phyloP scores from a whole-genome alignment of 768 basidiomycete genomes.

The Kwoniella sp. region DNA sequence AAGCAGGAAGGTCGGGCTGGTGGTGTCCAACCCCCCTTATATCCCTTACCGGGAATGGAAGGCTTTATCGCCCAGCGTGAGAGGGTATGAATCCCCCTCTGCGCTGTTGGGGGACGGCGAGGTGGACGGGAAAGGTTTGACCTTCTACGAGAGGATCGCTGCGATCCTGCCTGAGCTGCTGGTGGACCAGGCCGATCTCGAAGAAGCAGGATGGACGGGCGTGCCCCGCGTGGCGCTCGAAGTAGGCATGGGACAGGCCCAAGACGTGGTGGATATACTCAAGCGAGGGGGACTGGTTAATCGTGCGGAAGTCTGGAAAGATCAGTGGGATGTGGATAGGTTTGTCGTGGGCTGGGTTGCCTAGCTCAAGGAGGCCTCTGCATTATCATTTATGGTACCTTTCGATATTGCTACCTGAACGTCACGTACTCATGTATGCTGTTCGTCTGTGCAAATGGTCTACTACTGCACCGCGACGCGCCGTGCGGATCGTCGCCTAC shows the following conservation, averaged over 20 bases:
- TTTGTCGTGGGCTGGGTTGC: slow-evolving; percentile 55
- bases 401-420: too few relatives aligned
- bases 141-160: slow-evolving; percentile 71
- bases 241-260: slow-evolving; percentile 70
- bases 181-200: neutral
- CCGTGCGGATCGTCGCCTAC: slow-evolving; percentile 1
- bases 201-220: slow-evolving; percentile 1
- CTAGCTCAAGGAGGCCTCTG: too few relatives aligned
- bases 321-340: slow-evolving; percentile 72
- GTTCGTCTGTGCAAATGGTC: too few relatives aligned
- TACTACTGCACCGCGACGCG: too few relatives aligned
- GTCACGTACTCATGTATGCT: too few relatives aligned
- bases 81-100: slow-evolving; percentile 69
- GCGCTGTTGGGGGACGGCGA: slow-evolving; percentile 74
- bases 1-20: slow-evolving; percentile 4
- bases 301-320: slow-evolving; percentile 66
- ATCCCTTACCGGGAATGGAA: slow-evolving; percentile 66
- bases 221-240: slow-evolving; percentile 63
- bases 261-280: slow-evolving; percentile 61
- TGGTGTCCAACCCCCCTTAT: slow-evolving; percentile 55
- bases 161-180: slow-evolving; percentile 59
- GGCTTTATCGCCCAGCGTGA: slow-evolving; percentile 64
- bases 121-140: slow-evolving; percentile 54
- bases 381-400: too few relatives aligned
- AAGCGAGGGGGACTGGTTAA: slow-evolving; percentile 47